Percentiles rank a stretch among this genome's conserved stretches.
Conservation (phyloP, 2,329 filamentous ascomycete genomes). For the Ascosphaera aggregata region DNA sequence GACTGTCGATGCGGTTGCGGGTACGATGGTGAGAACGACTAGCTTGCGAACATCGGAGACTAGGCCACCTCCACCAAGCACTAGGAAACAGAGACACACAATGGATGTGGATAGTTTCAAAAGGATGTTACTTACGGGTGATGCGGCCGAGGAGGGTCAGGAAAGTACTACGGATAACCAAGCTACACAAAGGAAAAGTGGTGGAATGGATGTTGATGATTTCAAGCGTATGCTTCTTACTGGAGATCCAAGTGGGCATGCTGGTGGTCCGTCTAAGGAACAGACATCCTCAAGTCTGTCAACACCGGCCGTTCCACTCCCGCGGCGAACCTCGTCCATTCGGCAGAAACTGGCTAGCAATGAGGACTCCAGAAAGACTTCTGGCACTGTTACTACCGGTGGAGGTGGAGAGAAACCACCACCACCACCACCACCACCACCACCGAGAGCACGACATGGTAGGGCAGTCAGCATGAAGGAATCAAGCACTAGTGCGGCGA, state of each 20-base stretch:
- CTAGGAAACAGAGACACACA: constrained; percentile 15
- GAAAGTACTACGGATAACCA: too few relatives aligned
- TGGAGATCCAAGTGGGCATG: constrained; percentile 26
- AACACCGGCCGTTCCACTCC: constrained; percentile 9
- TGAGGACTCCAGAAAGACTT: background rate
- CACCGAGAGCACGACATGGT: constrained; percentile 55
- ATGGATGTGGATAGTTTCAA: constrained; percentile 62
- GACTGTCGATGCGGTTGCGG: constrained; percentile 6
- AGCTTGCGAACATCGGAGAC: background rate
- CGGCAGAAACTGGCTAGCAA: background rate
- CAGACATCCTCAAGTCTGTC: constrained; percentile 2
- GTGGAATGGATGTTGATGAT: constrained; percentile 44
- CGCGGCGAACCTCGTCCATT: background rate
- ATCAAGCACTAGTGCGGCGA: background rate
- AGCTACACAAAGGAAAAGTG: background rate
- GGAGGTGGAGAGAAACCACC: constrained; percentile 29
- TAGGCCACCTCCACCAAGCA: constrained; percentile 1
- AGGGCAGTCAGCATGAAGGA: constrained; percentile 36
- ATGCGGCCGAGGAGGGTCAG: constrained; percentile 18
- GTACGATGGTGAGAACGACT: constrained; percentile 10
- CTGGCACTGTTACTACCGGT: background rate
- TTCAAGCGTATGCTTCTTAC: constrained; percentile 58
- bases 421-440: constrained; percentile 48
- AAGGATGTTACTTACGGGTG: constrained; percentile 51
- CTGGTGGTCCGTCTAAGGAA: background rate